Evolutionary conservation across 352 stramenopile species (phyloP), one percentile per base, ranked within the genome.

Genomic region (Phytopythium sindhum): DNA sequence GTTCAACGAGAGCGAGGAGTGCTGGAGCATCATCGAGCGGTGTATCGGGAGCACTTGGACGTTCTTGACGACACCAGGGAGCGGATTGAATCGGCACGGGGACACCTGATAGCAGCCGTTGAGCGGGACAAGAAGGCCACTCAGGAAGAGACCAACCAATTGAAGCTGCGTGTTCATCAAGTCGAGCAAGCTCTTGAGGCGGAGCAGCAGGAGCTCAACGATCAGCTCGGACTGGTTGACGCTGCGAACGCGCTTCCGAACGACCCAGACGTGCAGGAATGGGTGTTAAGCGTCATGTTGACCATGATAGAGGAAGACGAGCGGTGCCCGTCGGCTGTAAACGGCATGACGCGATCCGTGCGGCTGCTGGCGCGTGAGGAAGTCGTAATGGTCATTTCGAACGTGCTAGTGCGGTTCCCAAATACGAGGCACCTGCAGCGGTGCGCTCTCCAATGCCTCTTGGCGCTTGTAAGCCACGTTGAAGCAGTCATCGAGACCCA

Each of bases 191-290:
- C 56, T 15, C 70, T 75, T 35, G 62, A 69, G 47, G 39, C 17
- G 45, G 63, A 69, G 35, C 66, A 76, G n/a, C 52, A 71, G n/a
- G 63, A 62, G 17, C 42, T 78, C 31, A 47, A 62, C 39, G 61
- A 76, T 42, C 63, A 76, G 53, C 73, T 59, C 10, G 72, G 72
- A 29, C 57, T 82, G 14, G 41, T 82, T 6, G 69, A 74, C 52
- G 57, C 69, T 3, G 74, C 72, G 0, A 45, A 69, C 23, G 65
- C 75, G 24, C 73, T 76, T 33, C 63, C 69, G 0, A 80, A 69
- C 26, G 74, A 82, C 24, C 42, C 57, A 37, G 65, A 70, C 4
- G 60, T 82, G 12, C 74, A 80, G 41, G 61, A 47, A 2, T 82
- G 74, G 74, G 41, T 74, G 15, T 10, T 82, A 7, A 47, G 9